A percentile compares a stretch with the other conserved stretches of the same genome.
phyloP scores from a whole-genome alignment of 2,329 filamentous ascomycete genomes.

The Torrubiella hemipterigena region DNA sequence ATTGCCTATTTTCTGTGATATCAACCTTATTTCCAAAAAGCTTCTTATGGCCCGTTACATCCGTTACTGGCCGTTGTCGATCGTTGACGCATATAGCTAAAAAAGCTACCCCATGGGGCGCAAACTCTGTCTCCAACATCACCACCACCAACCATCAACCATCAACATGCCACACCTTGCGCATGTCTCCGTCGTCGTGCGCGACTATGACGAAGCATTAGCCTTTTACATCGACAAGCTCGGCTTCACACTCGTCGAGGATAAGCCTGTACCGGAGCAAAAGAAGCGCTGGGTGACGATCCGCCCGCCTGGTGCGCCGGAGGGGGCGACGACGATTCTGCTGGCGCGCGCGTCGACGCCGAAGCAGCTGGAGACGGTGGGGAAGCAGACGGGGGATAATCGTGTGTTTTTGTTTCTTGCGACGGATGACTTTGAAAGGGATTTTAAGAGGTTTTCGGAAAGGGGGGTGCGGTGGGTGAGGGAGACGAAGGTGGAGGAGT shows the following conservation, averaged over 20 bases:
- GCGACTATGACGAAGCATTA: constrained; percentile 9
- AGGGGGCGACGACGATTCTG: constrained; percentile 4
- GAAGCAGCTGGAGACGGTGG: constrained; percentile 6
- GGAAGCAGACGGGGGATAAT: constrained; percentile 7
- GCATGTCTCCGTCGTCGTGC: constrained; percentile 7
- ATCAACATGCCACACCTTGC: constrained; percentile 8
- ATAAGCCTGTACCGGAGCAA: constrained; percentile 5
- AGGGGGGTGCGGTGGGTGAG: constrained; percentile 7
- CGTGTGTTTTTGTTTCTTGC: constrained; percentile 9
- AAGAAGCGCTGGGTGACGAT: constrained; percentile 8
- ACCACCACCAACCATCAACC: too few relatives aligned
- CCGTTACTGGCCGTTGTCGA: too few relatives aligned
- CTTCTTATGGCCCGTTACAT: too few relatives aligned
- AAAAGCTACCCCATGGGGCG: too few relatives aligned
- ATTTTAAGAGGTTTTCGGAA: background rate
- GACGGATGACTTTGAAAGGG: constrained; percentile 8
- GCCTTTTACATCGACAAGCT: constrained; percentile 8
- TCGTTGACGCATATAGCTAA: too few relatives aligned
- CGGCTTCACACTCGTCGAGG: constrained; percentile 8
- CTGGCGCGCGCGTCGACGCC: constrained; percentile 6
- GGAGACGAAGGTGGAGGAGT: constrained; percentile 2
- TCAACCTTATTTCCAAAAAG: too few relatives aligned
- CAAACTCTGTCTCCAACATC: too few relatives aligned
- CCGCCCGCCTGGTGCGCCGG: constrained; percentile 1
- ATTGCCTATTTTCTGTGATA: too few relatives aligned